Percentiles rank a stretch among this genome's conserved stretches.
phyloP scores from a whole-genome alignment of 2,329 filamentous ascomycete species.

The Fusarium penzigii region DNA sequence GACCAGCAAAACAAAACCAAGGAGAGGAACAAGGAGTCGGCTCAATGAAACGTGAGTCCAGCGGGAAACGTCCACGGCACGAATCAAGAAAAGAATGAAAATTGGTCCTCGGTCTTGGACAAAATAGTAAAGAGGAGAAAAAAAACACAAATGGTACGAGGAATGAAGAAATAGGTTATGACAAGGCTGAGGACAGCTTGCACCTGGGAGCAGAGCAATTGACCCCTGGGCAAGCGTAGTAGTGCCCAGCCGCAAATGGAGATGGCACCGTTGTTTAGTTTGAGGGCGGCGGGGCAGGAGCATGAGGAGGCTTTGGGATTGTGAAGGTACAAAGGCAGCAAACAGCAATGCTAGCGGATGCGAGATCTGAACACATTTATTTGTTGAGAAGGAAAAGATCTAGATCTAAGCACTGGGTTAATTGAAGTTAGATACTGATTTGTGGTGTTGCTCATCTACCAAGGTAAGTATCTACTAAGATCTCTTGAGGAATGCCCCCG shows the following conservation, averaged over 20 bases:
- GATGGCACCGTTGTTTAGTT: slow-evolving; percentile 4
- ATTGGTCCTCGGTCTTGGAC: slow-evolving; percentile 2
- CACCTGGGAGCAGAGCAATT: slow-evolving; percentile 14
- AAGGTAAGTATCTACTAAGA: too few species aligned
- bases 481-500: too few species aligned
- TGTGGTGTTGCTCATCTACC: too few species aligned
- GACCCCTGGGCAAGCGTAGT: slow-evolving; percentile 15
- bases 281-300: slow-evolving; percentile 4
- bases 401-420: too few species aligned
- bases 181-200: slow-evolving; percentile 34
- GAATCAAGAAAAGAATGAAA: slow-evolving; percentile 7
- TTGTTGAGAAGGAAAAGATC: too few species aligned
- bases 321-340: too few species aligned
- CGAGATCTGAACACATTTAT: not conserved
- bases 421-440: too few species aligned
- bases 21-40: slow-evolving; percentile 10
- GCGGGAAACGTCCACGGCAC: slow-evolving; percentile 4
- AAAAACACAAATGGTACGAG: slow-evolving; percentile 9
- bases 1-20: not conserved
- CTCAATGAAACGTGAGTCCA: slow-evolving; percentile 6
- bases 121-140: slow-evolving; percentile 4
- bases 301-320: too few species aligned
- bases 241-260: slow-evolving; percentile 9
- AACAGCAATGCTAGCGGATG: not conserved
- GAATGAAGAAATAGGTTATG: slow-evolving; percentile 8